phyloP scores from a whole-genome alignment of 768 basidiomycete species.

The Kwoniella europaea region DNA sequence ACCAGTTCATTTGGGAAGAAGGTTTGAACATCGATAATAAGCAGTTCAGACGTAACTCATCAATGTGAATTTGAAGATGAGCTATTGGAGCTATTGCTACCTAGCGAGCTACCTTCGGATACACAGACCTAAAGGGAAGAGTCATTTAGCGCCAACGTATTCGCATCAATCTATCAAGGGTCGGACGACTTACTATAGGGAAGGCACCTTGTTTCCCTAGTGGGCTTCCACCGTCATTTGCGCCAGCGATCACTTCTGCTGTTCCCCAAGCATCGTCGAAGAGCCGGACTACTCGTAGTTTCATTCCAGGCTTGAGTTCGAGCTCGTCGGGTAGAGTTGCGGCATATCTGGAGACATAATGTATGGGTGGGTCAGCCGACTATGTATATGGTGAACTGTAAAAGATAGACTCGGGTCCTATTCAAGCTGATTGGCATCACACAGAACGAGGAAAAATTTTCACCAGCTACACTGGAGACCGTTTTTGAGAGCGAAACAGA shows the following conservation, averaged over 20 bases:
- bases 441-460: too few species aligned
- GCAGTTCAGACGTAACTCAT: not conserved
- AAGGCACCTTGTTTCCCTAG: conserved; percentile 52
- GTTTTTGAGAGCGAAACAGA: not conserved
- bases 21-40: not conserved
- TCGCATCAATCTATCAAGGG: not conserved
- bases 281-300: conserved; percentile 48
- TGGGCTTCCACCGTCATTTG: conserved; percentile 18
- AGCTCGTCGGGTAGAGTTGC: conserved; percentile 56
- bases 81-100: conserved; percentile 9
- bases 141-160: too few species aligned
- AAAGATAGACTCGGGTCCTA: too few species aligned
- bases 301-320: conserved; percentile 57
- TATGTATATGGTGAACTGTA: too few species aligned
- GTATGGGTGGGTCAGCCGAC: not conserved
- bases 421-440: too few species aligned
- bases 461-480: not conserved
- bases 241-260: conserved; percentile 38
- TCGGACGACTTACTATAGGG: conserved; percentile 47
- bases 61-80: conserved; percentile 1
- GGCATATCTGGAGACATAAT: conserved; percentile 37
- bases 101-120: conserved; percentile 26
- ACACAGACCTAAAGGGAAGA: conserved; percentile 25
- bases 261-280: conserved; percentile 59
- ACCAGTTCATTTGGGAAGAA: not conserved